A percentile compares a stretch with the other conserved stretches of the same genome.
Evolutionary conservation across 768 basidiomycete genomes (phyloP).

Genomic region (Candolleomyces aberdarensis): DNA sequence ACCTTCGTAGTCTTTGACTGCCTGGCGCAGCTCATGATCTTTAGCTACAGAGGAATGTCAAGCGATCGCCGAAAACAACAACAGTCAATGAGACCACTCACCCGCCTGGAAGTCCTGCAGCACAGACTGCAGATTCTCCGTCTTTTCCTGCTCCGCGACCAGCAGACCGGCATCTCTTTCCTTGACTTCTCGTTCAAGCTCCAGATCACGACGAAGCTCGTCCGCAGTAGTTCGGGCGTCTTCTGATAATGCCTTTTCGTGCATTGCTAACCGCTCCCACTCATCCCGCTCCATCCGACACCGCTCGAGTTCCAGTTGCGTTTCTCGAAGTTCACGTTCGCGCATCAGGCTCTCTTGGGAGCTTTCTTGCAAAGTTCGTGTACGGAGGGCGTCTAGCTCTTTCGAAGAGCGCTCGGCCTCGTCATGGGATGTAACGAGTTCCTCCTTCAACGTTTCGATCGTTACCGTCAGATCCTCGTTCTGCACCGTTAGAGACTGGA

Average conservation of each 20-base stretch:
- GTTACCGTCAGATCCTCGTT: conserved; percentile 72
- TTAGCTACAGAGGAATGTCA: conserved; percentile 54
- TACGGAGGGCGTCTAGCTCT: conserved; percentile 70
- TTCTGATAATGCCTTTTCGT: conserved; percentile 71
- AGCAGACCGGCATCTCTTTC: conserved; percentile 55
- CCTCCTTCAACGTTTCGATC: conserved; percentile 75
- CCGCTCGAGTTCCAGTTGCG: conserved; percentile 83
- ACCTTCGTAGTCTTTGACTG: conserved; percentile 76
- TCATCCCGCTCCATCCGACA: conserved; percentile 76
- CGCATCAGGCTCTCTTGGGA: conserved; percentile 66
- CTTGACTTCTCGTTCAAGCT: conserved; percentile 58
- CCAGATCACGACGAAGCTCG: conserved; percentile 58
- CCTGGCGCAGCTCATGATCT: conserved; percentile 84
- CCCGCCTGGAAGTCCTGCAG: conserved; percentile 94
- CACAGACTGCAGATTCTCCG: conserved; percentile 85
- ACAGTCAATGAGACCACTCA: conserved; percentile 34
- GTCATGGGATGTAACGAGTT: conserved; percentile 71
- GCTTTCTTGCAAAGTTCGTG: conserved; percentile 59
- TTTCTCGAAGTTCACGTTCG: conserved; percentile 80
- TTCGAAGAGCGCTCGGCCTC: conserved; percentile 69
- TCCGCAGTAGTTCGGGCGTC: conserved; percentile 60
- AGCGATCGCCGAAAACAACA: neutral
- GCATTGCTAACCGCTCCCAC: conserved; percentile 47
- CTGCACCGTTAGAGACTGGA: conserved; percentile 74
- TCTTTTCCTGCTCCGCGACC: conserved; percentile 68